Base-by-base conservation (phyloP, 345 rosid genomes). In the Mercurialis annua region DNA sequence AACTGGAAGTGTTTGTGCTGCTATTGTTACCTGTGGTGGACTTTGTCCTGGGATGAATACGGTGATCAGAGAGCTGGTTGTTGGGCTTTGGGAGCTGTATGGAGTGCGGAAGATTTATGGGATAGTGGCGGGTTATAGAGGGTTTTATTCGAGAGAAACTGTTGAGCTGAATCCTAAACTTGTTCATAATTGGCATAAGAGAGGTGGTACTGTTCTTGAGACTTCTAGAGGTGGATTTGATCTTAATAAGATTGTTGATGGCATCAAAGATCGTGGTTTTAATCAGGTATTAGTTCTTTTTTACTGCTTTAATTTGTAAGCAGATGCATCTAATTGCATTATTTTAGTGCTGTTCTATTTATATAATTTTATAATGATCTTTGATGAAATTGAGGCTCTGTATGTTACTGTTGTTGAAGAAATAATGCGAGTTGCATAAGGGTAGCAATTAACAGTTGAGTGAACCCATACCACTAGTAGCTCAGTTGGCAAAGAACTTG, bases 21-120 rank as follows among this genome's bases (percentile, higher is more conserved):
- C 90, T 10, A 88, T 89, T 24, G 97, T 93, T 26, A 87, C 92
- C 0, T 90, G 96, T 43, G 98, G 96, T 4, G 98, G 98, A 18
- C 78, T 93, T 23, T 93, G 98, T 64, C 98, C 97, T 8, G 98
- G 97, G 33, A 70, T 82, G 84, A 90, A 93, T 79, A 90, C 96
- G 2, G 97, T 90, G 65, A 77, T 90, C 21, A 82, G 97, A 73
- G 98, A 93, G 73, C 86, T 93, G 8, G 94, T 90, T 57, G 86
- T 86, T 33, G 97, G 90, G 43, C 80, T 93, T 1, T 87, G 96
- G 98, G 94, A 87, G 53, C 81, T 88, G 0, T 90, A 93, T 68
- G 98, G 94, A 0, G 92, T 90, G 34, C 81, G 84, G 27, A 43
- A 79, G 64, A 89, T 93, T 21, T 87, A 77, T 48, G 98, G 98